A percentile compares a stretch with the other conserved stretches of the same genome.
phyloP scores from a whole-genome alignment of 116 monocot genomes.

The Posidonia oceanica region DNA sequence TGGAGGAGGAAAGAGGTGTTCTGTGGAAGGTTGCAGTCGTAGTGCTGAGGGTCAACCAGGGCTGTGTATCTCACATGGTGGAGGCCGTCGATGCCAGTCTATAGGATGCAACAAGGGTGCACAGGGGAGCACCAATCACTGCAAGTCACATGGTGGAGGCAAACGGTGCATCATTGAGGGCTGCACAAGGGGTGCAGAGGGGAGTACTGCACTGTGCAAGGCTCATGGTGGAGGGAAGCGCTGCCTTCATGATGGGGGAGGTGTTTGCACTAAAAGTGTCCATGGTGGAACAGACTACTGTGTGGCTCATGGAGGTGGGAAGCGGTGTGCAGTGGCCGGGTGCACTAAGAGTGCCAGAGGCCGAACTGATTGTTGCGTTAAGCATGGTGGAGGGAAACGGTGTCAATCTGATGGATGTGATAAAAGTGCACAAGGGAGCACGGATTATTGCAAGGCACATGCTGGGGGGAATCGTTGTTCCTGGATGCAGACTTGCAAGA shows the following conservation, averaged over 20 bases:
- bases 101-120: no score
- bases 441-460: constrained; percentile 86
- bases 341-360: constrained; percentile 89
- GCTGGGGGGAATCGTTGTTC: constrained; percentile 77
- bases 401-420: constrained; percentile 54
- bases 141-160: no score
- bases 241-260: constrained; percentile 63
- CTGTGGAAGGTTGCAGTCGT: constrained; percentile 36
- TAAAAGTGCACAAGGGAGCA: constrained; percentile 92
- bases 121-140: no score
- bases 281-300: constrained; percentile 84
- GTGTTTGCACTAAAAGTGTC: constrained; percentile 91
- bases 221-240: constrained; percentile 81
- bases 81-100: constrained; percentile 69
- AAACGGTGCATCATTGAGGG: no score
- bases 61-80: constrained; percentile 84
- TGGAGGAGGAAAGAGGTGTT: constrained; percentile 79
- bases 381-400: constrained; percentile 83
- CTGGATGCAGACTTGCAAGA: constrained; percentile 47
- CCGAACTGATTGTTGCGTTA: constrained; percentile 76
- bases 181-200: constrained; percentile 88
- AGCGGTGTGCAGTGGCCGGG: constrained; percentile 46
- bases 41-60: constrained; percentile 77
- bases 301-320: constrained; percentile 94
- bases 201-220: constrained; percentile 77